Percentiles rank a stretch among this genome's conserved stretches.
phyloP scores from a whole-genome alignment of 345 rosid genomes.

The Bruguiera parviflora region DNA sequence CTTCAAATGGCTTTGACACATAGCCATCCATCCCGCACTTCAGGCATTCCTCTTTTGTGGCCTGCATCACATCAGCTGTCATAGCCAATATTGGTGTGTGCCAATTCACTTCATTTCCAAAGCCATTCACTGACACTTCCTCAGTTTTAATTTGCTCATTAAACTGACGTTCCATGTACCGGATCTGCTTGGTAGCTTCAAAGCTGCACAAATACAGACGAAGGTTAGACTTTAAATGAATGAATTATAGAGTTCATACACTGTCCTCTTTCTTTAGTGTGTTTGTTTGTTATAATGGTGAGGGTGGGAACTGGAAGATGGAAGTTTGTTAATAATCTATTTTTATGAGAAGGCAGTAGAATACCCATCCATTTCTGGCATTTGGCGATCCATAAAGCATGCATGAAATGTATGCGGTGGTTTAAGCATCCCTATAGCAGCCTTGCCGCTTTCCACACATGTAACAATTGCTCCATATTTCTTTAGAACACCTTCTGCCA shows the following conservation, averaged over 20 bases:
- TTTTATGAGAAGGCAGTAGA: slow-evolving; percentile 3
- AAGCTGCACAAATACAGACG: slow-evolving; percentile 48
- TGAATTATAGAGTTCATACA: not conserved
- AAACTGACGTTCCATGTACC: slow-evolving; percentile 44
- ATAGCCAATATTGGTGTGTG: slow-evolving; percentile 79
- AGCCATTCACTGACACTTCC: slow-evolving; percentile 42
- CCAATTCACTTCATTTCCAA: slow-evolving; percentile 46
- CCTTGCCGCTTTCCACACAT: slow-evolving; percentile 74
- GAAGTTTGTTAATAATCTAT: not conserved
- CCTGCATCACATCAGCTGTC: slow-evolving; percentile 93
- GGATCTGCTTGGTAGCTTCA: slow-evolving; percentile 76
- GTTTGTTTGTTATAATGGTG: too few species aligned
- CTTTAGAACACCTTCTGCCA: slow-evolving; percentile 84
- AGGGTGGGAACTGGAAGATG: too few species aligned
- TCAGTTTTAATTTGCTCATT: slow-evolving; percentile 53
- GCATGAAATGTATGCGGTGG: slow-evolving; percentile 86
- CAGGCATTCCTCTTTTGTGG: slow-evolving; percentile 63
- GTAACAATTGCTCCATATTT: slow-evolving; percentile 77
- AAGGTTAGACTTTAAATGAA: not conserved
- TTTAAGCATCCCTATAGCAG: slow-evolving; percentile 59
- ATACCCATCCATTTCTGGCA: slow-evolving; percentile 99
- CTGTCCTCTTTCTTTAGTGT: too few species aligned
- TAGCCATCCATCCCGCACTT: slow-evolving; percentile 88
- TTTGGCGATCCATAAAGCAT: slow-evolving; percentile 95
- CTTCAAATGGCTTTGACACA: slow-evolving; percentile 83